Base-by-base conservation (phyloP, 768 basidiomycete species). In the Gymnopilus junonius region DNA sequence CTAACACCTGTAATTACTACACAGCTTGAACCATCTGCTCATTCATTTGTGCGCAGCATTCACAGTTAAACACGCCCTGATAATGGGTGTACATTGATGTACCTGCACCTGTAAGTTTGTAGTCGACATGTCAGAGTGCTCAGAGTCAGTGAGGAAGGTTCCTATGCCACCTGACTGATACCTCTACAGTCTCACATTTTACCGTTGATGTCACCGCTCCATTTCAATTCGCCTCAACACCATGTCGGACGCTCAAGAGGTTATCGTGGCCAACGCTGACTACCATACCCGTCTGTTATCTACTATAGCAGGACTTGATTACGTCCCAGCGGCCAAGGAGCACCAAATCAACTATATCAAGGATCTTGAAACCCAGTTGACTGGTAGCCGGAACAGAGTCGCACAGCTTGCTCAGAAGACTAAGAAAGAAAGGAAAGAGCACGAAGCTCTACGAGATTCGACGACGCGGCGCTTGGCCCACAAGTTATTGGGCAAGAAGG, bases 391-490 rank as follows among this genome's bases (percentile, higher is more conserved):
- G 34, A 65, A 65, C 55, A 73, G 59, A 58, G 64, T 81, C 27
- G 65, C 65, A 48, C 66, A 65, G 25, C 70, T 81, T 20, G 70
- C 70, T 12, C 71, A 73, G 58, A 77, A 75, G 62, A 83, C 82
- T 17, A 80, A 73, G 65, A 83, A 82, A 63, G 80, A 82, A 65
- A 64, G 80, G 55, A 79, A 79, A 67, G 81, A 80, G 58, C 80
- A 84, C 66, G 76, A 78, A 59, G 64, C 69, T 15, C 59, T 82
- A 50, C 70, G 80, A 20, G 77, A 83, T 60, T 79, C 81, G 21
- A 78, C 79, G 7, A 69, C 77, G 14, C 67, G 75, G 37, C 67
- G 78, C 61, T 69, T 82, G 14, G 77, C 80, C 0, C 76, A 79
- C 55, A 79, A 75, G 65, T 55, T 83, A 15, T 71, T 79, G 4